A percentile compares a stretch with the other conserved stretches of the same genome.
These are phyloP conservation scores for Thraustotheca clavata DNA, from an alignment of 352 stramenopile species.

Conservation along the genomic window DNA sequence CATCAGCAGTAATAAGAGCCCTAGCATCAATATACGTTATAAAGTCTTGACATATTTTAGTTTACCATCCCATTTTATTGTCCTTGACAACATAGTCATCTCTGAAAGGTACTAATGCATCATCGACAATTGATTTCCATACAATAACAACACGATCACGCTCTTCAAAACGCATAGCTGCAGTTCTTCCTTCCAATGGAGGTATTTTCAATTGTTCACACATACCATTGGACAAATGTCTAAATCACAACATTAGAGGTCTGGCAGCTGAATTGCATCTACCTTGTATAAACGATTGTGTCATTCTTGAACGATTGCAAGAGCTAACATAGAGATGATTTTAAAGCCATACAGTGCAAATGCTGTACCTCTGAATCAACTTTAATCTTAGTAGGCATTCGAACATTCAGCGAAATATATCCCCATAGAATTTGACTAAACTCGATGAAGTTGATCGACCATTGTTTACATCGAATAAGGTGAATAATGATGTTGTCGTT, in stretches of 20 bases:
- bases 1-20: not conserved
- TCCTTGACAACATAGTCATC: not conserved
- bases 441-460: not conserved
- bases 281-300: not conserved
- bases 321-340: no score
- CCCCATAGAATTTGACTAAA: not conserved
- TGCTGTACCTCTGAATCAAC: not conserved
- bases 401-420: not conserved
- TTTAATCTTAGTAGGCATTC: not conserved
- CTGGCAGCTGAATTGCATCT: not conserved
- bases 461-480: not conserved
- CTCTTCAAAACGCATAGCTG: not conserved
- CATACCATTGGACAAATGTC: not conserved
- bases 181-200: not conserved
- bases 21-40: no score
- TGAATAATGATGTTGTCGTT: not conserved
- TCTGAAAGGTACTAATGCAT: not conserved
- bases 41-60: not conserved
- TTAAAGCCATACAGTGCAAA: no score
- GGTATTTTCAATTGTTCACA: not conserved
- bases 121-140: constrained; percentile 16
- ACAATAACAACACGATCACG: constrained; percentile 3
- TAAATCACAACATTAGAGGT: no score
- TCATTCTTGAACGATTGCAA: not conserved
- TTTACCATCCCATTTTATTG: not conserved